Conservation (phyloP, 495 filamentous ascomycete species). For the Lasiosphaeria miniovina region DNA sequence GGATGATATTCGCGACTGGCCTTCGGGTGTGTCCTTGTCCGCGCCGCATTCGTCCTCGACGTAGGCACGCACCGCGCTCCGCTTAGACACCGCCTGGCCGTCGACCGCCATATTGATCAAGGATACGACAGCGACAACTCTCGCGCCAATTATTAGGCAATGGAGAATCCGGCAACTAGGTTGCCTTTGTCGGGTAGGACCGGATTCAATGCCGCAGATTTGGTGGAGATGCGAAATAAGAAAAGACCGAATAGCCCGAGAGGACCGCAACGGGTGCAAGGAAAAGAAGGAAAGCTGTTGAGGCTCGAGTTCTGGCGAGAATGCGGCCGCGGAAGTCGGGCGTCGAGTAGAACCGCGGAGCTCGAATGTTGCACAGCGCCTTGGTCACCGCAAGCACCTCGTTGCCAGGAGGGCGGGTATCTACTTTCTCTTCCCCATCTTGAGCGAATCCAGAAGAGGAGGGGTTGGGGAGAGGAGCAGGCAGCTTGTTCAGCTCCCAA, state of each 20-base stretch:
- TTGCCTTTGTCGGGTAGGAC: not conserved
- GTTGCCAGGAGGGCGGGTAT: slow-evolving; percentile 3
- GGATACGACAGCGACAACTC: not conserved
- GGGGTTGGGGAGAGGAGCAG: not conserved
- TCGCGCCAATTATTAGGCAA: not conserved
- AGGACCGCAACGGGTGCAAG: not conserved
- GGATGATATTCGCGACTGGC: slow-evolving; percentile 4
- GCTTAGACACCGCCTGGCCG: slow-evolving; percentile 26
- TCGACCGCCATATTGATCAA: slow-evolving; percentile 17
- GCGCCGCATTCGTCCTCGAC: slow-evolving; percentile 21
- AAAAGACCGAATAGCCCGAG: not conserved
- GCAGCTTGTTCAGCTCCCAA: not conserved
- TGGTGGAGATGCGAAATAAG: not conserved
- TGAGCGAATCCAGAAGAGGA: slow-evolving; percentile 3
- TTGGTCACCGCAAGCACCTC: slow-evolving; percentile 4
- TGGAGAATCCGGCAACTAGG: not conserved
- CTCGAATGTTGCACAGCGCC: slow-evolving; percentile 8
- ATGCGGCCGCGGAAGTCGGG: not conserved
- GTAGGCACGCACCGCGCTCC: slow-evolving; percentile 20
- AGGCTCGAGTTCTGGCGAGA: not conserved
- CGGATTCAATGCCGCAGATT: not conserved
- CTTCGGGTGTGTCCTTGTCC: slow-evolving; percentile 11
- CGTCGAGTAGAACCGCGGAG: slow-evolving; percentile 3
- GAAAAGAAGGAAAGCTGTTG: not conserved
- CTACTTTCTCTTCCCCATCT: slow-evolving; percentile 17